Evolutionary conservation across 371 early-diverging fungal species (phyloP), one percentile per base, ranked within the genome.

Genomic region (Zychaea mexicana): DNA sequence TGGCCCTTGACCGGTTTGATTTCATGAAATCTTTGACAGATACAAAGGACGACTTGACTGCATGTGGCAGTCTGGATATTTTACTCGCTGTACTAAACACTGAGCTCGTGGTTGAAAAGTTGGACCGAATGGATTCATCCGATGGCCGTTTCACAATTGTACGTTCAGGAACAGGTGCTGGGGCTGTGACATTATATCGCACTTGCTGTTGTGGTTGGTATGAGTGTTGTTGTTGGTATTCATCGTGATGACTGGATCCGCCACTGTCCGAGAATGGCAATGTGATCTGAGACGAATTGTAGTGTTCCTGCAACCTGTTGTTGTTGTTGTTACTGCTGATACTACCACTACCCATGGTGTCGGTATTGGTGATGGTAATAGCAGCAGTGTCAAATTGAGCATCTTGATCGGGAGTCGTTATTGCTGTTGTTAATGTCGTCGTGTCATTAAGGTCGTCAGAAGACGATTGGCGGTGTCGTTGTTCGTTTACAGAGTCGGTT

Each of bases 31-130:
- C 70, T 52, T 77, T 77, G 10, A 80, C 69, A 22, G 71, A 71
- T 7, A 65, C 61, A 36, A 73, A 46, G 21, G 76, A 76, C 3
- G 69, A 60, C 60, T 81, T 81, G 36, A 78, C 73, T 56, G 67
- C 72, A 52, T 71, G 72, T 22, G 78, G 77, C 38, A 78, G 58
- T 54, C 68, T 73, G 15, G 70, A 62, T 31, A 74, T 68, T 63
- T 70, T 65, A 61, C 78, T 81, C 4, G 81, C 70, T 21, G 78
- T 76, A 54, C 81, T 81, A 32, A 74, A 62, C 27, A 76, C 65
- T 8, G 81, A 76, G 47, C 77, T 78, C 2, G 75, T 70, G 6
- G 75, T 66, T 2, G 79, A 79, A 19, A 58, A 61, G 27, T 54
- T 73, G n/a, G 81, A 80, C 33, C 64, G 69, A 24, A 78, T 63